These are phyloP conservation scores for Saposhnikovia divaricata DNA, from an alignment of 129 eudicot genomes.

Conservation along the genomic window DNA sequence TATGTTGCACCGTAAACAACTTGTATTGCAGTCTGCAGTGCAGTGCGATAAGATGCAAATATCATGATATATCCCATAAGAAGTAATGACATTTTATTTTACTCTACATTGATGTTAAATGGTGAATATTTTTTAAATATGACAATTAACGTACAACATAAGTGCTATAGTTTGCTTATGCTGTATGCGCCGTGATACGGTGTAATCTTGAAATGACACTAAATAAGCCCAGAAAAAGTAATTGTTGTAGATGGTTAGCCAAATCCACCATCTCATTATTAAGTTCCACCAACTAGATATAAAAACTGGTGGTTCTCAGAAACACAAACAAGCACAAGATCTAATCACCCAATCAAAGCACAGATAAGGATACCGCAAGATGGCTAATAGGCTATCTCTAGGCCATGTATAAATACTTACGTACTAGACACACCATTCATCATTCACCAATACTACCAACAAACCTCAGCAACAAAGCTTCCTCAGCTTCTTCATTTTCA, in stretches of 20 bases:
- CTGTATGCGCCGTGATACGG: neutral
- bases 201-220: neutral
- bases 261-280: too few species aligned
- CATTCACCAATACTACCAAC: neutral
- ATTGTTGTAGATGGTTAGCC: too few species aligned
- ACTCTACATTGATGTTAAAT: too few species aligned
- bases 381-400: neutral
- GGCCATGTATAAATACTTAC: neutral
- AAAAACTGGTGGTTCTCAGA: neutral
- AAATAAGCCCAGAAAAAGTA: too few species aligned
- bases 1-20: neutral
- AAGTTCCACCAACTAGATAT: neutral
- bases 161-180: neutral
- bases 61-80: neutral
- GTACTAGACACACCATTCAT: neutral
- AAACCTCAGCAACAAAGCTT: neutral
- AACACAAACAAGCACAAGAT: neutral
- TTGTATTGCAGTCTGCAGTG: neutral
- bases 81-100: neutral
- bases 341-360: constrained; percentile 6
- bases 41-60: neutral
- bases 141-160: neutral
- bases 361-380: constrained; percentile 9
- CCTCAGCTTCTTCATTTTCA: neutral
- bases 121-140: neutral